Base-by-base conservation (phyloP, 805 yeast species). In the Saccharomycopsis javanensis region DNA sequence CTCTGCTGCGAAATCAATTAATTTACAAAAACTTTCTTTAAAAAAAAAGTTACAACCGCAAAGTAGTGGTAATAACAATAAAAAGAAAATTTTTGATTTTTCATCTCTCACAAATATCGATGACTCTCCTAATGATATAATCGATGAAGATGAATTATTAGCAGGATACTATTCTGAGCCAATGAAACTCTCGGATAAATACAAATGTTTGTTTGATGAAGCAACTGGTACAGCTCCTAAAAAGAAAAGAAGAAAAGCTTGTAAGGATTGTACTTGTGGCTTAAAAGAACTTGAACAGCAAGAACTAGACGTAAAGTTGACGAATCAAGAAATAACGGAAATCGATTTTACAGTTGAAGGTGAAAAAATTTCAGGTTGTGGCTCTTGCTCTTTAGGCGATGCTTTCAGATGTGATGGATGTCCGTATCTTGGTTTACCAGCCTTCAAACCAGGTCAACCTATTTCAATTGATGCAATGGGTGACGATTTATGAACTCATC, bases 351-450 rank as follows among this genome's bases (percentile, higher is more conserved):
- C 62, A 10, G 56, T 59, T 27, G 64, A 61, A 38, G 61, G 61
- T 34, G 61, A 62, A 51, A 62, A 60, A 66, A 86, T 96, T 11
- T 97, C 97, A 34, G 97, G 97, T 2, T 94, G 99, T 74, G 96
- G 96, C 27, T 88, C 96, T 10, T 94, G 99, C 73, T 84, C 98
- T 0, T 77, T 94, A 53, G 99, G 99, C 50, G 99, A 94, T 70
- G 99, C 99, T 0, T 94, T 94, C 74, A 78, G 99, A 67, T 94
- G 99, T 70, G 96, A 91, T 64, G 97, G 98, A 1, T 94, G 99
- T 72, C 99, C 99, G 42, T 94, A 85, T 71, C 74, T 94, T 63
- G 99, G 99, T 0, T 75, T 94, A 51, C 99, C 99, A 15, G 97
- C 99, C 3, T 94, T 94, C 79, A 90, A 90, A 72, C 99, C 98